These are phyloP conservation scores for Apophysomyces trapeziformis DNA, from an alignment of 371 early-diverging fungal species.

Conservation along the genomic window DNA sequence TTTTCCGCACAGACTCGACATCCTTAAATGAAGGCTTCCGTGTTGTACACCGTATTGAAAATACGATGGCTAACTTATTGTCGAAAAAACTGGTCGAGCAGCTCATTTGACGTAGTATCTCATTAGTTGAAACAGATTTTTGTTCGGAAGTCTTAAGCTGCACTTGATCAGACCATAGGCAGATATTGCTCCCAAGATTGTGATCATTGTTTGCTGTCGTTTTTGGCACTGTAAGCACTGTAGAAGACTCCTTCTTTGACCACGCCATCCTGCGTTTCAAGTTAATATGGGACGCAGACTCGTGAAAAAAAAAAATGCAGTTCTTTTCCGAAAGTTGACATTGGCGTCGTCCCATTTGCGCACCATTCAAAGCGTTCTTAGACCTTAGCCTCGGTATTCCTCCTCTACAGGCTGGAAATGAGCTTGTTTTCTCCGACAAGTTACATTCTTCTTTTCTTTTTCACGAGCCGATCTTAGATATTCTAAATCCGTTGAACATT, in stretches of 20 bases:
- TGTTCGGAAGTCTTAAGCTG: background rate
- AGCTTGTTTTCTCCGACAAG: too few relatives aligned
- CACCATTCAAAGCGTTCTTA: too few relatives aligned
- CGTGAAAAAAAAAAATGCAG: background rate
- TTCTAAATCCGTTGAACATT: too few relatives aligned
- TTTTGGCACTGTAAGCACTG: too few relatives aligned
- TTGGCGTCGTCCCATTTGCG: too few relatives aligned
- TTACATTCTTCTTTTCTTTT: too few relatives aligned
- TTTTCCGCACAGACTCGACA: background rate
- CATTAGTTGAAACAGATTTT: background rate
- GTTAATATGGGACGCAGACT: background rate
- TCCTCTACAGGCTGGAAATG: too few relatives aligned
- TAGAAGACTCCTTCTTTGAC: background rate
- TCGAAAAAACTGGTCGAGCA: background rate
- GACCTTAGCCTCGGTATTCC: too few relatives aligned
- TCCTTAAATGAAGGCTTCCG: background rate
- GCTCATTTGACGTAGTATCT: background rate
- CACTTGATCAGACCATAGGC: background rate
- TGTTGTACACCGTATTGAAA: background rate
- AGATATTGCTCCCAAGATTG: background rate
- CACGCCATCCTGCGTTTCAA: background rate
- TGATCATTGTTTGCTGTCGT: too few relatives aligned
- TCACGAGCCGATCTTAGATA: too few relatives aligned
- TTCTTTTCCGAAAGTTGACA: background rate
- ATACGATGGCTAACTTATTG: background rate